A percentile compares a stretch with the other conserved stretches of the same genome.
Evolutionary conservation across 768 basidiomycete species (phyloP).

Genomic region (Exidia glandulosa): DNA sequence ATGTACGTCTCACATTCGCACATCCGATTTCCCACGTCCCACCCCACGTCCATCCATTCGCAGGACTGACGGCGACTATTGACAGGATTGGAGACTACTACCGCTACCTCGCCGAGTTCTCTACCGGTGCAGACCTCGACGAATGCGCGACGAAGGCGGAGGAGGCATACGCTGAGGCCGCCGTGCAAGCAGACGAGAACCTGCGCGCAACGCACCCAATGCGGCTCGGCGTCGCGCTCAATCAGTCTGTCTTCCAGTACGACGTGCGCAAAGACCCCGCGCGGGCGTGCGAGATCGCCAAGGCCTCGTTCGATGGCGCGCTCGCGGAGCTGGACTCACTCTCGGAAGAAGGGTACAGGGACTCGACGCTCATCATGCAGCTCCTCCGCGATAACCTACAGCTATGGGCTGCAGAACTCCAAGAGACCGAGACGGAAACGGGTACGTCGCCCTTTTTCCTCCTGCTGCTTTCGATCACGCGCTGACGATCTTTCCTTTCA

Average conservation of each 20-base stretch:
- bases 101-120: constrained; percentile 97
- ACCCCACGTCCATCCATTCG: not conserved
- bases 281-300: constrained; percentile 96
- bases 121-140: constrained; percentile 95
- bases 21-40: constrained; percentile 2
- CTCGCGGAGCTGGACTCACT: constrained; percentile 98
- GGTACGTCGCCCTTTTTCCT: no score
- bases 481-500: no score
- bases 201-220: constrained; percentile 95
- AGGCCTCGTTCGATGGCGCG: constrained; percentile 98
- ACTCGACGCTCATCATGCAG: constrained; percentile 96
- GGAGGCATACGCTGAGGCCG: constrained; percentile 95
- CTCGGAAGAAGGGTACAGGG: constrained; percentile 98
- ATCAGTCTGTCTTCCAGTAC: constrained; percentile 99
- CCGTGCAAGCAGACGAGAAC: constrained; percentile 92
- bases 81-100: constrained; percentile 98
- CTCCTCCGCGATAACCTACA: constrained; percentile 94
- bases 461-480: no score
- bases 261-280: constrained; percentile 98
- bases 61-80: constrained; percentile 11
- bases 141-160: constrained; percentile 95
- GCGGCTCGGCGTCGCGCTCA: constrained; percentile 94
- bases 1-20: constrained; percentile 46
- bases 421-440: no score
- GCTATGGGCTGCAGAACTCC: constrained; percentile 97